Evolutionary conservation across 2,329 filamentous ascomycete genomes (phyloP).

Genomic region (Fusarium begoniae): DNA sequence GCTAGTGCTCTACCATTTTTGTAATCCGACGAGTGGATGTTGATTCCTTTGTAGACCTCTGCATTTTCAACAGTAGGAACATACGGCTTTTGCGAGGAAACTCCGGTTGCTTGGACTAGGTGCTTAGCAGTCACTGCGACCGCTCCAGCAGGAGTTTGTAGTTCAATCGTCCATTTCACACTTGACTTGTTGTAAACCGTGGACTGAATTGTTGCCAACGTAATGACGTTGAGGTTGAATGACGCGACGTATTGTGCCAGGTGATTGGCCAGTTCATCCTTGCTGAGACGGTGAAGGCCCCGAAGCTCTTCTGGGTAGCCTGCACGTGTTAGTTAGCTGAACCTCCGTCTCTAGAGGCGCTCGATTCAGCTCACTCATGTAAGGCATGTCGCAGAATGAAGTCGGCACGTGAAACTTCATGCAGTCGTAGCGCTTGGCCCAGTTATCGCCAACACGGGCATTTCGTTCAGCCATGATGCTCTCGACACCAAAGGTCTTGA

Average conservation of each 20-base stretch:
- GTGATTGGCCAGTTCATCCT: conserved; percentile 23
- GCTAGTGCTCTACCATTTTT: not conserved
- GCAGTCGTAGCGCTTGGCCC: conserved; percentile 25
- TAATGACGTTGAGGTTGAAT: conserved; percentile 25
- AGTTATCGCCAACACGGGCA: conserved; percentile 16
- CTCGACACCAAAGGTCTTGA: conserved; percentile 19
- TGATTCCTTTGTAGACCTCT: conserved; percentile 9
- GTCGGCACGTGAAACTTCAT: conserved; percentile 31
- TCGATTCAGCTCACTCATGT: not conserved
- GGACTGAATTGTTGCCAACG: not conserved
- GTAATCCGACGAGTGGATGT: conserved; percentile 17
- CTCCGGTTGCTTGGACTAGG: conserved; percentile 22
- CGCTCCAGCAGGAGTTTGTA: not conserved
- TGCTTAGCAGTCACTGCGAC: not conserved
- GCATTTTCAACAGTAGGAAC: not conserved
- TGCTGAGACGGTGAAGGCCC: conserved; percentile 15
- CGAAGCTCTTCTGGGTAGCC: conserved; percentile 13
- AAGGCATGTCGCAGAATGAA: conserved; percentile 22
- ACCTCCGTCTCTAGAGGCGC: rapidly evolving
- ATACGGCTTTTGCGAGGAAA: conserved; percentile 21
- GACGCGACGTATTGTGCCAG: not conserved
- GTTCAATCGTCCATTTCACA: not conserved
- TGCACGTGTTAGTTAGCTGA: not conserved
- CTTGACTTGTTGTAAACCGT: conserved; percentile 4
- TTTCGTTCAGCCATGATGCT: conserved; percentile 27